These are phyloP conservation scores for Suhomyces maxii DNA, from an alignment of 1,139 yeast species.

Conservation along the genomic window DNA sequence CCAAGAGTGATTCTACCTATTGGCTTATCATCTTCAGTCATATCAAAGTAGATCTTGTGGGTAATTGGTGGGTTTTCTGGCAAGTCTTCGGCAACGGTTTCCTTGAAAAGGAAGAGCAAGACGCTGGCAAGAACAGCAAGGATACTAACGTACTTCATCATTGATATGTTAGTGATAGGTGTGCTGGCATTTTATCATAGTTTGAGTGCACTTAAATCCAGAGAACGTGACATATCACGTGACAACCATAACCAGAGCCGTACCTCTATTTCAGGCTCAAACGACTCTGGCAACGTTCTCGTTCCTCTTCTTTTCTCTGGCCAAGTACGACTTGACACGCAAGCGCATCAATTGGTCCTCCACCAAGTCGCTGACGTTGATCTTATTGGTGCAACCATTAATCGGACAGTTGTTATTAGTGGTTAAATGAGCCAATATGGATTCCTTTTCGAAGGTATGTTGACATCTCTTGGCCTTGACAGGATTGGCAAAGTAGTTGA, in stretches of 20 bases:
- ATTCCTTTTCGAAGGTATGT: slow-evolving; percentile 59
- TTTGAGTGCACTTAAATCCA: not conserved
- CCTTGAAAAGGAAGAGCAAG: slow-evolving; percentile 23
- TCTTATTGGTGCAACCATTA: slow-evolving; percentile 42
- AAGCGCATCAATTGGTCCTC: slow-evolving; percentile 50
- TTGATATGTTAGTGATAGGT: slow-evolving; percentile 5
- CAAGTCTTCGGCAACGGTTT: slow-evolving; percentile 24
- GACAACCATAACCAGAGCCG: too few species aligned
- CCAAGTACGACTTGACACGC: slow-evolving; percentile 44
- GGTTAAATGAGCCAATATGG: slow-evolving; percentile 35
- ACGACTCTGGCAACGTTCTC: slow-evolving; percentile 14
- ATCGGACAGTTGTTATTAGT: slow-evolving; percentile 41
- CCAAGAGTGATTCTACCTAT: slow-evolving; percentile 72
- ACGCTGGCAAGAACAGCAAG: slow-evolving; percentile 22
- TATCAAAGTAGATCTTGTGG: slow-evolving; percentile 80
- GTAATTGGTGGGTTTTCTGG: slow-evolving; percentile 61
- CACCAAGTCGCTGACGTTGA: slow-evolving; percentile 31
- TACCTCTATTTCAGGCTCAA: too few species aligned
- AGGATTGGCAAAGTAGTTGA: slow-evolving; percentile 52
- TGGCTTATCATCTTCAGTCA: slow-evolving; percentile 73
- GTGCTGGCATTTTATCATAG: not conserved
- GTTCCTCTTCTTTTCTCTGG: slow-evolving; percentile 10
- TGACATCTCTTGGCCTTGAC: slow-evolving; percentile 53
- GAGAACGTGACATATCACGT: not conserved
- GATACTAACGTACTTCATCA: slow-evolving; percentile 33